Base-by-base conservation (phyloP, 2,329 filamentous ascomycete species). In the Cladosporium sp. region DNA sequence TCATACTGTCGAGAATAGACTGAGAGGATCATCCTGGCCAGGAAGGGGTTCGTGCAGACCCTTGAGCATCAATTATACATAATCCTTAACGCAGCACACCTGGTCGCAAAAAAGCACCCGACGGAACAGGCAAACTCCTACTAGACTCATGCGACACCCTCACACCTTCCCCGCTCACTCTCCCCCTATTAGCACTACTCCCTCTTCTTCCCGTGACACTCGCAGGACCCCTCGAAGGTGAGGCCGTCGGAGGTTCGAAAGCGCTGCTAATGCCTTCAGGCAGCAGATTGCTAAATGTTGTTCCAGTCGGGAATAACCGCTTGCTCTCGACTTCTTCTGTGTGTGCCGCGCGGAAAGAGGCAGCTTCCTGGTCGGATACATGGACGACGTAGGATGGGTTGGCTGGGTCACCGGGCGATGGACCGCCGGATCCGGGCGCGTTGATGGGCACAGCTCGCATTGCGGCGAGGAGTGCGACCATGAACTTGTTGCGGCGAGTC, bases 401-500 rank as follows among this genome's bases (percentile, higher is more conserved):
- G 20, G 75, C 73, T 45, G 73, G 72, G 60, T 79, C 79, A 44
- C 79, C 83, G 9, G 89, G 81, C 32, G 81, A 83, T 54, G 80
- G 75, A 60, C 76, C 77, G 58, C 86, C 87, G 77, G 78, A 3
- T 77, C 83, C 62, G 91, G 92, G 91, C 15, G 78, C 85, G 64
- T 89, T 83, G 67, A 97, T 91, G n/a, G 91, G 92, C 19, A 97
- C 80, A 75, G 88, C 90, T 73, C 91, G 89, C 61, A 96, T 76
- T 1, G 91, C 90, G 9, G 91, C 74, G 1, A 93, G 86, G 58
- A 97, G 78, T 1, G 93, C 93, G 69, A 91, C 95, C 85, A 97
- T 95, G 76, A 97, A 97, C 74, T 96, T 96, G 70, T 89, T 94
- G 60, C 91, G 86, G 52, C 91, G 86, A 10, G 86, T 82, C 17